These are phyloP conservation scores for Leucoagaricus sp. DNA, from an alignment of 1,284 basidiomycete species.

Conservation along the genomic window DNA sequence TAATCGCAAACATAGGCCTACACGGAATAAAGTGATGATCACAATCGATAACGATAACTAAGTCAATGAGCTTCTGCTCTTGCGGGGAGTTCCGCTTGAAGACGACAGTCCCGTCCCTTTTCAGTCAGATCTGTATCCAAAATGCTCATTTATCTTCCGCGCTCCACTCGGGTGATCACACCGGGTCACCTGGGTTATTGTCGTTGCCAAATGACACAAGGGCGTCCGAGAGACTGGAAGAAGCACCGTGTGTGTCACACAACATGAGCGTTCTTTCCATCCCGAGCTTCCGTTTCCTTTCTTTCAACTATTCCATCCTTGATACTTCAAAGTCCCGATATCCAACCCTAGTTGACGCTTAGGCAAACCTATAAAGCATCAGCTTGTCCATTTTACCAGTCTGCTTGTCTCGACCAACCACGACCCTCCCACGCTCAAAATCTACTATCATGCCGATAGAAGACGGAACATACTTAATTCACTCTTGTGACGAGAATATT, in stretches of 20 bases:
- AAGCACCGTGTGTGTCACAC: constrained; percentile 2
- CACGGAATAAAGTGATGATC: background rate
- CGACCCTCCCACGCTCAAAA: background rate
- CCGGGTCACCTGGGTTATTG: constrained; percentile 12
- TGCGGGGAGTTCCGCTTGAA: background rate
- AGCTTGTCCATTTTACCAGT: background rate
- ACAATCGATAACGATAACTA: constrained; percentile 12
- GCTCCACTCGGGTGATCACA: constrained; percentile 1
- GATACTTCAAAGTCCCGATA: background rate
- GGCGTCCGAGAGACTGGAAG: constrained; percentile 3
- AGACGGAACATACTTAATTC: constrained; percentile 10
- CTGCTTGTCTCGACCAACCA: background rate
- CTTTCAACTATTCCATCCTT: constrained; percentile 1
- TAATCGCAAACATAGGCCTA: background rate
- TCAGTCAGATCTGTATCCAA: background rate
- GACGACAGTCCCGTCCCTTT: background rate
- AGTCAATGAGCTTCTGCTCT: background rate
- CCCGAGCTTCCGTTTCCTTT: background rate
- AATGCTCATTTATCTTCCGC: constrained; percentile 6
- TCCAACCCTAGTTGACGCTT: background rate
- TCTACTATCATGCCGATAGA: background rate
- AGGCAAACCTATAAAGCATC: background rate
- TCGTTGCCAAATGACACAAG: constrained; percentile 4
- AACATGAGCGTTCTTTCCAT: constrained; percentile 5
- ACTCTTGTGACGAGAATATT: constrained; percentile 2